A percentile compares a stretch with the other conserved stretches of the same genome.
phyloP scores from a whole-genome alignment of 2,329 filamentous ascomycete species.

The Immersiporthe knoxdaviesiana region DNA sequence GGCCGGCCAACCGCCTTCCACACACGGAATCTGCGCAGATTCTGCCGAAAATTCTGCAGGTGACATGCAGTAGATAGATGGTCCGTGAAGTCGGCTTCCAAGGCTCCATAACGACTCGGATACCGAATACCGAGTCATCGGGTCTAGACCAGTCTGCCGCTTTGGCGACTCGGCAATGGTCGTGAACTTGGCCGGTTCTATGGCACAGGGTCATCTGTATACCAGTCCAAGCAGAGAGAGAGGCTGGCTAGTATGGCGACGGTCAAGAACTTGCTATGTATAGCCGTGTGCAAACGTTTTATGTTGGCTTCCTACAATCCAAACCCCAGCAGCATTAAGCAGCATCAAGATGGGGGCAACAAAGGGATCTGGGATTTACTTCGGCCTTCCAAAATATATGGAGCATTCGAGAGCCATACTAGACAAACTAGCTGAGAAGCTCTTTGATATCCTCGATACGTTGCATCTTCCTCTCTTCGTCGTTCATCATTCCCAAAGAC shows the following conservation, averaged over 20 bases:
- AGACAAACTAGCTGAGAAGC: conserved; percentile 64
- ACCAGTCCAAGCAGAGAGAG: neutral
- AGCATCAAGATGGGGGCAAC: too few species aligned
- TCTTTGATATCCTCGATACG: conserved; percentile 94
- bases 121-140: neutral
- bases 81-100: neutral
- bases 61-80: neutral
- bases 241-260: neutral
- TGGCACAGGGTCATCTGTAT: neutral
- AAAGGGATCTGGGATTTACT: neutral
- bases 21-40: neutral
- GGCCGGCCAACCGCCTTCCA: neutral
- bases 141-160: neutral
- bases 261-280: neutral
- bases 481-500: conserved; percentile 89
- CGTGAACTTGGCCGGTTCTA: neutral
- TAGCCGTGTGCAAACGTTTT: neutral
- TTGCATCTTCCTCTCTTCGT: conserved; percentile 89
- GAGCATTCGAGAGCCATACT: too few species aligned
- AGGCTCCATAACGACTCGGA: neutral
- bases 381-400: neutral
- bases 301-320: neutral
- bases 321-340: neutral
- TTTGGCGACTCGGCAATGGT: neutral
- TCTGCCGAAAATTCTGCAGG: neutral